Conservation (phyloP, 2,329 filamentous ascomycete genomes). For the Monosporascus sp. region DNA sequence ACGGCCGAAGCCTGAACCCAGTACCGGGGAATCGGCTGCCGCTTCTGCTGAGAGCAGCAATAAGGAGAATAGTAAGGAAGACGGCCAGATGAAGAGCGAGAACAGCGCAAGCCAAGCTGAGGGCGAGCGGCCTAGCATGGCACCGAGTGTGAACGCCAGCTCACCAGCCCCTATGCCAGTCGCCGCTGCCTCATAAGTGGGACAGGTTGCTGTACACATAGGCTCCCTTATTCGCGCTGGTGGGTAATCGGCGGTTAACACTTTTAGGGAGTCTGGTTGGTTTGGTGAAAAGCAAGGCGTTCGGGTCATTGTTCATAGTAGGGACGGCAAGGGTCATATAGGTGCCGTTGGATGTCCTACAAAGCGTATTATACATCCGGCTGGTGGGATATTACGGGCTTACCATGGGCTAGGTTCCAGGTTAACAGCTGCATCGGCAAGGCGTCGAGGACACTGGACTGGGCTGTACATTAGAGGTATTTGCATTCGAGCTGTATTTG, state of each 20-base stretch:
- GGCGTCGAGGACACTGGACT: slow-evolving; percentile 7
- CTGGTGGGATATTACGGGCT: not conserved
- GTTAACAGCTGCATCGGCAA: slow-evolving; percentile 5
- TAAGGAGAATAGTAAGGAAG: slow-evolving; percentile 64
- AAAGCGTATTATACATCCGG: not conserved
- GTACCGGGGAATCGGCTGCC: slow-evolving; percentile 36
- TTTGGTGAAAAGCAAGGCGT: slow-evolving; percentile 26
- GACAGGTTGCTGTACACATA: not conserved
- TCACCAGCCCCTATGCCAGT: slow-evolving; percentile 49
- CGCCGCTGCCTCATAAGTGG: slow-evolving; percentile 35
- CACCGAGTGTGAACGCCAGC: slow-evolving; percentile 45
- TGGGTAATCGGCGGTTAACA: too few relatives aligned
- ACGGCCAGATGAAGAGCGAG: slow-evolving; percentile 47
- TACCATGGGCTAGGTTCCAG: slow-evolving; percentile 2
- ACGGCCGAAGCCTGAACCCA: slow-evolving; percentile 45
- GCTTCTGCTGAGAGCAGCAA: slow-evolving; percentile 49
- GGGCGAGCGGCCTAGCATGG: slow-evolving; percentile 47
- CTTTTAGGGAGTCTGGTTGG: slow-evolving; percentile 12
- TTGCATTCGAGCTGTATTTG: slow-evolving; percentile 1
- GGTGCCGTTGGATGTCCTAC: not conserved
- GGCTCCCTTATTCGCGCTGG: not conserved
- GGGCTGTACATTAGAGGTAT: slow-evolving; percentile 18
- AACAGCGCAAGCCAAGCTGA: slow-evolving; percentile 35
- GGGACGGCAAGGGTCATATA: slow-evolving; percentile 3
- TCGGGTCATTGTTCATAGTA: slow-evolving; percentile 15